Evolutionary conservation across 2,329 filamentous ascomycete genomes (phyloP).

Genomic region (Neoscytalidium dimidiatum): DNA sequence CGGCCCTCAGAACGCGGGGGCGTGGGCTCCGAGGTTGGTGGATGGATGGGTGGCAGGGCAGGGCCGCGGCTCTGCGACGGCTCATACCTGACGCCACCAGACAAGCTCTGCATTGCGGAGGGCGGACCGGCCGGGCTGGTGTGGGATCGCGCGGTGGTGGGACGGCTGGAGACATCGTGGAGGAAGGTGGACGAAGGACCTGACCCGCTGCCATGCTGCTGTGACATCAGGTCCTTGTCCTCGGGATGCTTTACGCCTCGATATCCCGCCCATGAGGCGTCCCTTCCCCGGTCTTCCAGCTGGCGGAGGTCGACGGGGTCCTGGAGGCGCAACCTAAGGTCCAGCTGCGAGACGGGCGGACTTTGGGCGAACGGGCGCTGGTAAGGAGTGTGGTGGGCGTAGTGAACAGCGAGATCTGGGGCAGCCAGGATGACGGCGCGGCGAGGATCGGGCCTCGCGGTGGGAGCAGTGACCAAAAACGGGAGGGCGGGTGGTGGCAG

Average conservation of each 20-base stretch:
- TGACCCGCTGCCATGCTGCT: slow-evolving; percentile 21
- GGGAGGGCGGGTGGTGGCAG: neutral
- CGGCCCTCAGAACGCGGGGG: slow-evolving; percentile 30
- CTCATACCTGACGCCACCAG: slow-evolving; percentile 20
- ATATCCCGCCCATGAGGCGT: slow-evolving; percentile 34
- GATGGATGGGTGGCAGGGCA: slow-evolving; percentile 18
- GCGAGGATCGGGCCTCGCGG: slow-evolving; percentile 9
- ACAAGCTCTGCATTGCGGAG: slow-evolving; percentile 15
- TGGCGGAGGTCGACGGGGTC: slow-evolving; percentile 29
- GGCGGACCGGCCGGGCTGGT: slow-evolving; percentile 3
- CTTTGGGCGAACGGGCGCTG: slow-evolving; percentile 23
- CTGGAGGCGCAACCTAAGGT: slow-evolving; percentile 31
- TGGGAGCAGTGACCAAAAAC: neutral
- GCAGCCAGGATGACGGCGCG: slow-evolving; percentile 38
- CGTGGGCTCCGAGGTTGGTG: slow-evolving; percentile 10
- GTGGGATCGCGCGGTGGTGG: slow-evolving; percentile 3
- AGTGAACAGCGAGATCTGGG: slow-evolving; percentile 38
- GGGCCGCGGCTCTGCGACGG: neutral
- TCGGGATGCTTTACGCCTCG: slow-evolving; percentile 13
- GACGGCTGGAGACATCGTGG: slow-evolving; percentile 12
- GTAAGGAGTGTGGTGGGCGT: slow-evolving; percentile 34
- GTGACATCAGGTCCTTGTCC: slow-evolving; percentile 21
- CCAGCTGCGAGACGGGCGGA: slow-evolving; percentile 21
- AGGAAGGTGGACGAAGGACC: slow-evolving; percentile 19
- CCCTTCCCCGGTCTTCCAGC: slow-evolving; percentile 21